phyloP scores from a whole-genome alignment of 352 stramenopile genomes.

The Globisporangium spiculum region DNA sequence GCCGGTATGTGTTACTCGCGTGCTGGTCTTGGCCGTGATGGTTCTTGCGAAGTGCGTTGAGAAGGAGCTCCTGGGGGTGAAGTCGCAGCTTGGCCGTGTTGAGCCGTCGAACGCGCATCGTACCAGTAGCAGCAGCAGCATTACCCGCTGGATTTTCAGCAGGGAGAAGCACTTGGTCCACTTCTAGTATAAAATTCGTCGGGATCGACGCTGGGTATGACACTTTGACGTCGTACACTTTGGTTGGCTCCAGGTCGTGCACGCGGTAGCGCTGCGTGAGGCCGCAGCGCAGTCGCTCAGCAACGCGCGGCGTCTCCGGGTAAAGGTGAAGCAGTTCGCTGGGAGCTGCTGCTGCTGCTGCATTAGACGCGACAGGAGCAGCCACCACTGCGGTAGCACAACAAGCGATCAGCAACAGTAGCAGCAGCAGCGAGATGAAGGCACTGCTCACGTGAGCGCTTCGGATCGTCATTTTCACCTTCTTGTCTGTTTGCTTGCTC shows the following conservation, averaged over 20 bases:
- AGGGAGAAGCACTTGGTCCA: constrained; percentile 33
- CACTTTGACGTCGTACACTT: constrained; percentile 77
- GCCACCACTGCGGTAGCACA: not conserved
- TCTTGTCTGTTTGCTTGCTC: too few relatives aligned
- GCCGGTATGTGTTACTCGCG: constrained; percentile 20
- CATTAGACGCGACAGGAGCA: not conserved
- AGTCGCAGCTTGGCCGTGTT: constrained; percentile 74
- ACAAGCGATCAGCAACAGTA: not conserved
- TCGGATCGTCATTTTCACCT: not conserved
- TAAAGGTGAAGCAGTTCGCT: constrained; percentile 28
- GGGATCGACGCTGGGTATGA: constrained; percentile 66
- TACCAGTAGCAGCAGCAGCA: constrained; percentile 7
- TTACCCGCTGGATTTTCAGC: not conserved
- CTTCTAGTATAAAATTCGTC: constrained; percentile 47
- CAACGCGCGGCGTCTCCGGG: constrained; percentile 38
- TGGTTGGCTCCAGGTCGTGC: constrained; percentile 35
- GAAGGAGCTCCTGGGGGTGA: constrained; percentile 37
- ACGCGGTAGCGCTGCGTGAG: constrained; percentile 50
- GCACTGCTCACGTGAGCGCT: not conserved
- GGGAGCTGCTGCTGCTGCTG: not conserved
- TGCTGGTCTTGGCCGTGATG: constrained; percentile 11
- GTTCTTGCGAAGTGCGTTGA: constrained; percentile 20
- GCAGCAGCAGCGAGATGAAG: not conserved
- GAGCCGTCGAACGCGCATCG: constrained; percentile 31
- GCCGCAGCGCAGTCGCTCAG: constrained; percentile 41